Conservation (phyloP, 2,329 filamentous ascomycete genomes). For the Colletotrichum spinosum region DNA sequence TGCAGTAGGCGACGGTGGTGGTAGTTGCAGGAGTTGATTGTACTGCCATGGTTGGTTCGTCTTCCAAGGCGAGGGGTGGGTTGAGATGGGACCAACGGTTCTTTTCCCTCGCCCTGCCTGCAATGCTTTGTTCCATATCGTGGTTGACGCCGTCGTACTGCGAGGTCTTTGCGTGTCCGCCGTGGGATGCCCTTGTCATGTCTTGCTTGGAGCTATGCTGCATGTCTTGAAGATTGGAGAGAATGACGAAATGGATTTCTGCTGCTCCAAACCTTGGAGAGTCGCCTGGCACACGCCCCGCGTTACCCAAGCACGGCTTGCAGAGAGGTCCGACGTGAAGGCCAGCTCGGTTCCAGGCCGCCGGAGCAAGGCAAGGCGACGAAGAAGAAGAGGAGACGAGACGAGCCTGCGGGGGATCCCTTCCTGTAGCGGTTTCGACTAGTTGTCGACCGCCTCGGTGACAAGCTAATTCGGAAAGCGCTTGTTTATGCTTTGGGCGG, state of each 20-base stretch:
- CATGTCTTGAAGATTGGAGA: constrained; percentile 2
- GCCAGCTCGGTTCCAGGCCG: no score
- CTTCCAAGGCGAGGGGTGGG: background rate
- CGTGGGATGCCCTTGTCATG: background rate
- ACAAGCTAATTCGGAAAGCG: background rate
- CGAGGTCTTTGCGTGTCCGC: no score
- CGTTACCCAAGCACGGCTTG: background rate
- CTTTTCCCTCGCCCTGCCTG: background rate
- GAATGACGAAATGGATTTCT: constrained; percentile 34
- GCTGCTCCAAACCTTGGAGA: background rate
- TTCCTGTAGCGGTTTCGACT: constrained; percentile 8
- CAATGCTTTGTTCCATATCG: background rate
- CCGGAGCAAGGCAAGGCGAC: background rate
- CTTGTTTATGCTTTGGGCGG: no score
- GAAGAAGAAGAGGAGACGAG: background rate
- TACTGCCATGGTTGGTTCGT: no score
- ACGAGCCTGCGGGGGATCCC: background rate
- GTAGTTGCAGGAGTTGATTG: background rate
- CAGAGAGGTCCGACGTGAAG: no score
- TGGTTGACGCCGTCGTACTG: background rate
- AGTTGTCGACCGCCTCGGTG: background rate
- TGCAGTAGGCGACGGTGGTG: no score
- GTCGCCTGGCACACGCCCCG: no score
- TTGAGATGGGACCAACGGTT: constrained; percentile 17
- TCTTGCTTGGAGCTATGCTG: background rate